Percentiles rank a stretch among this genome's conserved stretches.
phyloP scores from a whole-genome alignment of 2,329 filamentous ascomycete genomes.

The Pestalotiopsis fici region DNA sequence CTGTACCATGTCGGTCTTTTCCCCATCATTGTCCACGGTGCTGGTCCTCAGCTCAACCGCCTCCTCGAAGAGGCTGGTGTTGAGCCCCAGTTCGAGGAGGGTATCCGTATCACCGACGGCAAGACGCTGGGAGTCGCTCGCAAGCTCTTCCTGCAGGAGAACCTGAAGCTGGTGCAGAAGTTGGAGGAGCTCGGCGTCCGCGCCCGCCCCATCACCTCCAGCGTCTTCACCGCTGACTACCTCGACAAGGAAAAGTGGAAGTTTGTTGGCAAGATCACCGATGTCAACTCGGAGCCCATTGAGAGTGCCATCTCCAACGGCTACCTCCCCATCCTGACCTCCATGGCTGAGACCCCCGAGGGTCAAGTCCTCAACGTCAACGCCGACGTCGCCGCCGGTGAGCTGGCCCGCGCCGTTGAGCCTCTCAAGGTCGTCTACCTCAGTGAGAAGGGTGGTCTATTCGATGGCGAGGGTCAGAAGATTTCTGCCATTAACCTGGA shows the following conservation, averaged over 20 bases:
- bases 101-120: conserved; percentile 91
- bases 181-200: conserved; percentile 88
- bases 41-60: conserved; percentile 91
- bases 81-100: conserved; percentile 94
- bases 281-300: conserved; percentile 87
- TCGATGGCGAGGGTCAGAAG: conserved; percentile 90
- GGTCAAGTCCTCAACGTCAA: conserved; percentile 97
- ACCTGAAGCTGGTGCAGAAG: conserved; percentile 86
- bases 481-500: conserved; percentile 98
- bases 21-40: conserved; percentile 94
- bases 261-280: conserved; percentile 91
- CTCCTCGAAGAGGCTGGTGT: conserved; percentile 88
- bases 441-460: conserved; percentile 96
- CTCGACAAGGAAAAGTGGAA: conserved; percentile 96
- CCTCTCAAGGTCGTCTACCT: conserved; percentile 97
- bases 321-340: conserved; percentile 90
- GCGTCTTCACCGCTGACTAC: conserved; percentile 91
- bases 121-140: conserved; percentile 91
- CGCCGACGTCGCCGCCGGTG: conserved; percentile 92
- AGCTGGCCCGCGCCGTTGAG: conserved; percentile 84
- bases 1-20: conserved; percentile 93
- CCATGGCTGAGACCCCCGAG: conserved; percentile 91
- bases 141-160: conserved; percentile 93
- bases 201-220: conserved; percentile 84
- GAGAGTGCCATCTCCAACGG: conserved; percentile 89